A percentile compares a stretch with the other conserved stretches of the same genome.
These are phyloP conservation scores for Dendrobium chrysotoxum DNA, from an alignment of 106 monocot species.

Conservation along the genomic window DNA sequence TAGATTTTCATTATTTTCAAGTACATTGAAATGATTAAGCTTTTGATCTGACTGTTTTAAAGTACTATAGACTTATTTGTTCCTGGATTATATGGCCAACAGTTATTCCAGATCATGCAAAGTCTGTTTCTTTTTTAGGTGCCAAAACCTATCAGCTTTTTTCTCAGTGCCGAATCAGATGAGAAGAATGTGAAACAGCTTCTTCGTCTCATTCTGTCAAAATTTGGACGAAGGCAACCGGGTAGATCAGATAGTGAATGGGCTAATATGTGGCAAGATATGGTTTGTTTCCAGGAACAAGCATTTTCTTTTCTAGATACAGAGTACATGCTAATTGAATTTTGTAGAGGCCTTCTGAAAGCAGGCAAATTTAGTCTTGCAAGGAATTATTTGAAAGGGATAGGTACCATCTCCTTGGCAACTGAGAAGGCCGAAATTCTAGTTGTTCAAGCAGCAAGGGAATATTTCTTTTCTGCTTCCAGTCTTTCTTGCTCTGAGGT, in stretches of 20 bases:
- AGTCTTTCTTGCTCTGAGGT: constrained; percentile 74
- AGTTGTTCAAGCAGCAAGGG: constrained; percentile 86
- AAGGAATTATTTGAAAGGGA: constrained; percentile 84
- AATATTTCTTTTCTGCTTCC: constrained; percentile 95
- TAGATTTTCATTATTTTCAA: background rate
- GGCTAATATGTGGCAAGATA: constrained; percentile 83
- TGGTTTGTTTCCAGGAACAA: constrained; percentile 79
- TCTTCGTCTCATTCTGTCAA: constrained; percentile 85
- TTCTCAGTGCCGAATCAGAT: constrained; percentile 51
- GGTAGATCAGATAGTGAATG: constrained; percentile 76
- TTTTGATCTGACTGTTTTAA: background rate
- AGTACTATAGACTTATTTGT: background rate
- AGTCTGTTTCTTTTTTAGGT: constrained; percentile 36
- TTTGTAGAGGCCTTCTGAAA: constrained; percentile 84
- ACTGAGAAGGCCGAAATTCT: constrained; percentile 78
- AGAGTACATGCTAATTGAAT: constrained; percentile 83
- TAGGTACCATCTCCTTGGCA: constrained; percentile 39
- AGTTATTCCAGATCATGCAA: background rate
- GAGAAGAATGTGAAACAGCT: constrained; percentile 86
- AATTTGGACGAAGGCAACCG: constrained; percentile 80
- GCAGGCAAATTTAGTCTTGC: constrained; percentile 94
- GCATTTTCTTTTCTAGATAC: constrained; percentile 85
- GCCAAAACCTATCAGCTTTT: constrained; percentile 81
- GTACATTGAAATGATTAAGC: background rate
- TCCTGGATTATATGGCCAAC: background rate